Percentiles rank a stretch among this genome's conserved stretches.
Evolutionary conservation across 169 alveolate genomes (phyloP).

Genomic region (Blepharisma undulans): DNA sequence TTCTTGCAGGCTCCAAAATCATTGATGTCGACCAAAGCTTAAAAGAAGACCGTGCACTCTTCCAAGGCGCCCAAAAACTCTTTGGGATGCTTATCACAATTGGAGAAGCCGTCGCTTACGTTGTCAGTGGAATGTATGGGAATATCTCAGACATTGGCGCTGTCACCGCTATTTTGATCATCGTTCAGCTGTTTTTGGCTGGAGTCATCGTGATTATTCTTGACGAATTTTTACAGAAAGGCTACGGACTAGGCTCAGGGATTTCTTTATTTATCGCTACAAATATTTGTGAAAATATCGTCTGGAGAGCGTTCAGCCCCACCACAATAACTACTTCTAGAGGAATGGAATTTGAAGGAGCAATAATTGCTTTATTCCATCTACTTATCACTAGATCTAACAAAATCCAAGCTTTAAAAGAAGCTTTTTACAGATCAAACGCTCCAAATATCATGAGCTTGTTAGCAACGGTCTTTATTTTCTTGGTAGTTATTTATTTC

Average conservation of each 20-base stretch:
- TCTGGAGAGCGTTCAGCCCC: slow-evolving; percentile 99
- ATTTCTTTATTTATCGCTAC: slow-evolving; percentile 99
- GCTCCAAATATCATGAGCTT: slow-evolving; percentile 98
- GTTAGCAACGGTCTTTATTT: slow-evolving; percentile 96
- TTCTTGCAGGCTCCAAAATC: slow-evolving; percentile 98
- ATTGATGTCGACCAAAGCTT: slow-evolving; percentile 97
- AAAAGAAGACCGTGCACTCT: slow-evolving; percentile 97
- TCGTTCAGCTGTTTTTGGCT: slow-evolving; percentile 96
- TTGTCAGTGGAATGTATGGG: slow-evolving; percentile 99
- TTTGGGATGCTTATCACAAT: slow-evolving; percentile 97
- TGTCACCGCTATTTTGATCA: slow-evolving; percentile 94
- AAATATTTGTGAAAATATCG: slow-evolving; percentile 98
- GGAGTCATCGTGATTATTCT: slow-evolving; percentile 98
- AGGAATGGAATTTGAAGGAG: slow-evolving; percentile 99
- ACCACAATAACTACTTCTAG: slow-evolving; percentile 96
- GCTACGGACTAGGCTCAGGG: slow-evolving; percentile 99
- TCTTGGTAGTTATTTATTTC: slow-evolving; percentile 97
- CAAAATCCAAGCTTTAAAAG: slow-evolving; percentile 90
- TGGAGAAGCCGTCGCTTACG: slow-evolving; percentile 99
- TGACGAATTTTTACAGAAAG: slow-evolving; percentile 99
- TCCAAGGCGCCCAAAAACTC: slow-evolving; percentile 95
- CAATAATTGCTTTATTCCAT: slow-evolving; percentile 97
- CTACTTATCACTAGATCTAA: slow-evolving; percentile 93
- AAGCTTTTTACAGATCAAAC: slow-evolving; percentile 96
- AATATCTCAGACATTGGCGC: slow-evolving; percentile 96